Evolutionary conservation across 306 rosid genomes (phyloP), one percentile per base, ranked within the genome.

Genomic region (Quercus gilva): DNA sequence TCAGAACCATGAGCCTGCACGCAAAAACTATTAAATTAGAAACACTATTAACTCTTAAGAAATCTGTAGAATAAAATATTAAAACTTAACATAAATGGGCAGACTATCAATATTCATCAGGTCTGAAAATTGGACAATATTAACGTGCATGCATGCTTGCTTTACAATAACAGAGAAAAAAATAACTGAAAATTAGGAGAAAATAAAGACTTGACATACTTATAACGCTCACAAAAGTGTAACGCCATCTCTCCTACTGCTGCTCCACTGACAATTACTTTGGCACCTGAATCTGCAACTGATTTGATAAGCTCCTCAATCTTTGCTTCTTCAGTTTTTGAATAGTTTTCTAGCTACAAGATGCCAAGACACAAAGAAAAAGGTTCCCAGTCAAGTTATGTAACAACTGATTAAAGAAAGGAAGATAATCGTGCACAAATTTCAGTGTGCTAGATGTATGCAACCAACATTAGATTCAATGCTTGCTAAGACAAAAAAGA

Each of bases 221-320:
- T 92, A 86, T 89, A 94, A 71, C 98, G 94, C 79, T 92, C 98
- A 79, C 98, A 94, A 83, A 92, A 94, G 82, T 94, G 98, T 73
- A 94, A 87, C 20, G 98, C 98, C 98, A 94, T 92, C 86, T 94
- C 98, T 86, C 97, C 98, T 55, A 94, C 97, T 10, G 97, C 84
- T 68, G 89, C 97, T 78, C 98, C 98, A 67, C 98, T 92, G 60
- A 88, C 98, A 86, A 92, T 88, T 56, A 94, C 90, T 84, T 88
- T 88, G 21, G 97, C 94, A 75, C 97, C 98, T 80, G 98, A 94
- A 79, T 92, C 94, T n/a, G 97, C 97, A 28, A 92, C 97, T 71
- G 97, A 94, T 85, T 90, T 94, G 85, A 94, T 90, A 68, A 94
- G 94, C 89, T 92, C 98, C 89, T 92, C 97, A 70, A 94, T 88